A percentile compares a stretch with the other conserved stretches of the same genome.
phyloP scores from a whole-genome alignment of 176 grass and related monocot species.

The Oryza officinalis region DNA sequence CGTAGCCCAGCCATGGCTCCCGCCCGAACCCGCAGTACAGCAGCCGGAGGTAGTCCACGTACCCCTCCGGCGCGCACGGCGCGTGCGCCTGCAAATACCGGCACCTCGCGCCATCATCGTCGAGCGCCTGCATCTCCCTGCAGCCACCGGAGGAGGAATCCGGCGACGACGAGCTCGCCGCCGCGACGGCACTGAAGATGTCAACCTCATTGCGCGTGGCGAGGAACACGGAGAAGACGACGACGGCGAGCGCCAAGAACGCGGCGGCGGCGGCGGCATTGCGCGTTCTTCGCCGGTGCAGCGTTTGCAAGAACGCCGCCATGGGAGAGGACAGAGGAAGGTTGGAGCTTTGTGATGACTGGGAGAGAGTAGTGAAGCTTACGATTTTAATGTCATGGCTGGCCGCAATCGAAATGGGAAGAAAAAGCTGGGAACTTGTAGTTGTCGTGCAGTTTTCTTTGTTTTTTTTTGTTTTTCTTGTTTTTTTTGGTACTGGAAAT shows the following conservation, averaged over 20 bases:
- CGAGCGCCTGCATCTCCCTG: slow-evolving; percentile 40
- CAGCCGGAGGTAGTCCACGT: slow-evolving; percentile 64
- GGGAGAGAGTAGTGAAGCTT: neutral
- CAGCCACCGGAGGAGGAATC: slow-evolving; percentile 29
- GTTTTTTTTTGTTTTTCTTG: too few species aligned
- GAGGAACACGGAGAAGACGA: slow-evolving; percentile 8
- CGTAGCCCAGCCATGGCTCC: slow-evolving; percentile 43
- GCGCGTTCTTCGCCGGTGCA: neutral
- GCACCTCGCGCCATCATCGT: slow-evolving; percentile 37
- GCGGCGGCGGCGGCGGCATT: slow-evolving; percentile 47
- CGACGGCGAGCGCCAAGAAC: slow-evolving; percentile 37
- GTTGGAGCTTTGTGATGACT: neutral
- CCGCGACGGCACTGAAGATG: neutral
- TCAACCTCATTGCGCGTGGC: neutral
- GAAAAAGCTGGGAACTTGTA: neutral
- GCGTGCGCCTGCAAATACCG: slow-evolving; percentile 38
- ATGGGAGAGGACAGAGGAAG: slow-evolving; percentile 20
- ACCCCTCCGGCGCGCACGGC: slow-evolving; percentile 58
- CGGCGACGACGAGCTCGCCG: neutral
- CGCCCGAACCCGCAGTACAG: slow-evolving; percentile 62
- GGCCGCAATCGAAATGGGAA: neutral
- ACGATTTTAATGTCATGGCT: slow-evolving; percentile 29
- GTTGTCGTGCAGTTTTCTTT: neutral
- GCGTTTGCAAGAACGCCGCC: slow-evolving; percentile 33
- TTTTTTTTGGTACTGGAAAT: too few species aligned